A percentile compares a stretch with the other conserved stretches of the same genome.
These are phyloP conservation scores for Paramecium primaurelia DNA, from an alignment of 73 alveolate genomes.

Conservation along the genomic window DNA sequence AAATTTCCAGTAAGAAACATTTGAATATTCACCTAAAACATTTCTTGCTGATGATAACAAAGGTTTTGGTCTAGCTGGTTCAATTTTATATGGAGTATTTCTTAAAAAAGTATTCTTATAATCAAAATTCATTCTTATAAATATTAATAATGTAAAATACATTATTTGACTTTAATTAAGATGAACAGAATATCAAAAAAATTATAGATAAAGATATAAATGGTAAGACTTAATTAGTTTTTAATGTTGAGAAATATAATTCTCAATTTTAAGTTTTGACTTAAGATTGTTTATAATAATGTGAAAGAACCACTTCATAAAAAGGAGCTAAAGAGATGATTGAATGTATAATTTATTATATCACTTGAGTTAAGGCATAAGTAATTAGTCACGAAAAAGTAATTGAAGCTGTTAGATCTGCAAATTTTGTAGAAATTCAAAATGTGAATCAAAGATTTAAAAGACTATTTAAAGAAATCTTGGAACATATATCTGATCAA, in stretches of 20 bases:
- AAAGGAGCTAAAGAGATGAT: background rate
- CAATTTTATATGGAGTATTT: background rate
- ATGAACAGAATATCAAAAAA: background rate
- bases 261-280: background rate
- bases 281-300: background rate
- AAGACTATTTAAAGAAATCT: background rate
- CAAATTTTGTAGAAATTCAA: conserved; percentile 23
- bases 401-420: conserved; percentile 35
- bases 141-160: background rate
- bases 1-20: background rate
- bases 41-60: background rate
- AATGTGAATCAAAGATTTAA: background rate
- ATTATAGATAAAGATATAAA: background rate
- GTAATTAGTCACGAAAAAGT: conserved; percentile 7
- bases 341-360: background rate
- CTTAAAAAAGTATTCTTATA: conserved; percentile 24
- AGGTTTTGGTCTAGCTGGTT: background rate
- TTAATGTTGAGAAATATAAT: background rate
- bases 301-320: background rate
- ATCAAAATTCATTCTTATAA: conserved; percentile 11
- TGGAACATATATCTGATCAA: background rate
- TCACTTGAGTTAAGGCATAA: background rate
- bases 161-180: background rate
- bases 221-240: background rate
- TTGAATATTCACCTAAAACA: conserved; percentile 19